phyloP scores from a whole-genome alignment of 768 basidiomycete species.

The Pholiota microspora region DNA sequence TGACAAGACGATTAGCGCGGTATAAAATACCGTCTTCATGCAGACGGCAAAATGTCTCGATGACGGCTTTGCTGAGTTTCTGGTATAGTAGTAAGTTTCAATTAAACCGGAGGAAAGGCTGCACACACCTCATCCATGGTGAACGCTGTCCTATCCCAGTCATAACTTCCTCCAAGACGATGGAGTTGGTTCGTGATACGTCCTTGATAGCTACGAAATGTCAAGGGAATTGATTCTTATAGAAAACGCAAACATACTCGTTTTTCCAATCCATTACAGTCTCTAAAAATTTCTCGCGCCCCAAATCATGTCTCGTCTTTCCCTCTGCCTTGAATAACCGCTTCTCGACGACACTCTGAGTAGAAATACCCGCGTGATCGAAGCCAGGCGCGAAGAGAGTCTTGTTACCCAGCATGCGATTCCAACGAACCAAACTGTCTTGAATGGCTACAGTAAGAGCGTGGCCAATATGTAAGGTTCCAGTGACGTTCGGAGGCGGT shows the following conservation, averaged over 20 bases:
- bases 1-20: slow-evolving; percentile 94
- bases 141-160: slow-evolving; percentile 94
- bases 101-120: background rate
- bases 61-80: slow-evolving; percentile 82
- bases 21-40: slow-evolving; percentile 93
- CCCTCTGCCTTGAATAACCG: slow-evolving; percentile 81
- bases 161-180: slow-evolving; percentile 88
- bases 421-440: slow-evolving; percentile 89
- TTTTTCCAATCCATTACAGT: slow-evolving; percentile 97
- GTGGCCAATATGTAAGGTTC: slow-evolving; percentile 93
- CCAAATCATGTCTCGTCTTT: slow-evolving; percentile 89
- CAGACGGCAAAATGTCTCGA: slow-evolving; percentile 86
- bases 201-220: slow-evolving; percentile 71
- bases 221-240: background rate
- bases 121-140: slow-evolving; percentile 84
- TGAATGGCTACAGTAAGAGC: slow-evolving; percentile 91
- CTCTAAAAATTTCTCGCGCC: slow-evolving; percentile 86
- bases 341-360: slow-evolving; percentile 96
- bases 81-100: slow-evolving; percentile 22
- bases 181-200: slow-evolving; percentile 88
- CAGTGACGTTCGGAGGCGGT: slow-evolving; percentile 97
- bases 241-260: slow-evolving; percentile 55
- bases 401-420: slow-evolving; percentile 93
- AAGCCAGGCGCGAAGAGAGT: slow-evolving; percentile 92
- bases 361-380: slow-evolving; percentile 98